Evolutionary conservation across 305 asterid species (phyloP).

Genomic region (Caryopteris hybrid): DNA sequence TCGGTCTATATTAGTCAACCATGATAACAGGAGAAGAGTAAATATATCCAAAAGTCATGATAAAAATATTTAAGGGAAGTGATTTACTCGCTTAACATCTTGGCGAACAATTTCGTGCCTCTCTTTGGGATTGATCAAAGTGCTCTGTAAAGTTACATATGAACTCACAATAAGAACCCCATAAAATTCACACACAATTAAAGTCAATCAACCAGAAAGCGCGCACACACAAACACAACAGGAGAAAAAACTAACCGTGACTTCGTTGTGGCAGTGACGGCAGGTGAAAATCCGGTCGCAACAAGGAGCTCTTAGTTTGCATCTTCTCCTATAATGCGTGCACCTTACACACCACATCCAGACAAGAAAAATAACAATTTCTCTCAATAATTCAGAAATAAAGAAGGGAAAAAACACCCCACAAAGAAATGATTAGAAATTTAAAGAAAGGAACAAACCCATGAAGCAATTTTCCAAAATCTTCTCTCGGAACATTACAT

Average conservation of each 20-base stretch:
- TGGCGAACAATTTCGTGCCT: conserved; percentile 78
- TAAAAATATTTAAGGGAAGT: neutral
- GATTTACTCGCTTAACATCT: conserved; percentile 64
- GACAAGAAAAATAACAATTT: neutral
- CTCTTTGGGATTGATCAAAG: conserved; percentile 61
- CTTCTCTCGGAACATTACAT: conserved; percentile 26
- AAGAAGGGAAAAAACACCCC: neutral
- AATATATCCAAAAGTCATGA: neutral
- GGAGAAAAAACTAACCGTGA: conserved; percentile 39
- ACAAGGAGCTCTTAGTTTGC: conserved; percentile 84
- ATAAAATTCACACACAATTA: neutral
- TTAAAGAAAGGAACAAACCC: conserved; percentile 42
- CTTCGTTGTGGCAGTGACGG: conserved; percentile 97
- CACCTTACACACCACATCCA: conserved; percentile 41
- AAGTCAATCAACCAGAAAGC: neutral
- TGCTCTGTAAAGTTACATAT: conserved; percentile 31
- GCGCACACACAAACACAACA: neutral
- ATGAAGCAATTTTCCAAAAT: conserved; percentile 53
- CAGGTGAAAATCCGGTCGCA: conserved; percentile 76
- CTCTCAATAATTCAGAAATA: neutral
- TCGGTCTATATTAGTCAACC: conserved; percentile 13
- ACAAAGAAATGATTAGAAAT: neutral
- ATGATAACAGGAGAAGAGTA: neutral
- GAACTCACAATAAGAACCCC: conserved; percentile 2
- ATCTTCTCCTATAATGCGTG: conserved; percentile 80